A percentile compares a stretch with the other conserved stretches of the same genome.
Conservation (phyloP, 1,139 yeast genomes). For the Blastobotrys serpentis region DNA sequence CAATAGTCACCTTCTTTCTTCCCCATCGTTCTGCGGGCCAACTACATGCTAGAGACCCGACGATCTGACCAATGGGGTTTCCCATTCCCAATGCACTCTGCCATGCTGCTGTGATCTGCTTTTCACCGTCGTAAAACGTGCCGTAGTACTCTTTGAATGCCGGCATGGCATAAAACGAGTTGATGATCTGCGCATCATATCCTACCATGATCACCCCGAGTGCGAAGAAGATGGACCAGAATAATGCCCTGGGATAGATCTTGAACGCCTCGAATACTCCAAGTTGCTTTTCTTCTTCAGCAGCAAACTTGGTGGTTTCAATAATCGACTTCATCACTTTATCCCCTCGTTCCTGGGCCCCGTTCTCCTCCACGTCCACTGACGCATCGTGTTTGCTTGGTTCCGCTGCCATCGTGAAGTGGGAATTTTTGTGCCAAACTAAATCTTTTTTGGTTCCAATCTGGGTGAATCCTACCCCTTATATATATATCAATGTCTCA, state of each 20-base stretch:
- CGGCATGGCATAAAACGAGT: constrained; percentile 45
- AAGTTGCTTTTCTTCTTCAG: constrained; percentile 24
- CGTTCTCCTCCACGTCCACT: background rate
- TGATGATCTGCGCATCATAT: constrained; percentile 45
- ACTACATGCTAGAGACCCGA: constrained; percentile 27
- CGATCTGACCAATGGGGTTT: constrained; percentile 29
- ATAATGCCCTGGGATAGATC: constrained; percentile 42
- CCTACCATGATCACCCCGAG: constrained; percentile 50
- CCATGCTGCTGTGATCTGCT: constrained; percentile 42
- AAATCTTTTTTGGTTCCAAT: too few relatives aligned
- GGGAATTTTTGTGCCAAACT: too few relatives aligned
- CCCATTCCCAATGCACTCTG: constrained; percentile 31
- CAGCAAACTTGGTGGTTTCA: constrained; percentile 15
- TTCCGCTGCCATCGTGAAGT: background rate
- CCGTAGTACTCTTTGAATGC: constrained; percentile 46
- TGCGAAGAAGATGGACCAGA: constrained; percentile 48
- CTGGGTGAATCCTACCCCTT: background rate
- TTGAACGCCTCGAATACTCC: constrained; percentile 25
- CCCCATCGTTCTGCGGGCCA: constrained; percentile 47
- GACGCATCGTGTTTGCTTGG: background rate
- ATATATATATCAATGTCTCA: background rate
- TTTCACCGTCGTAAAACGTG: constrained; percentile 34
- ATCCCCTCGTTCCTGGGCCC: background rate
- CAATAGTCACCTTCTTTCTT: constrained; percentile 47
- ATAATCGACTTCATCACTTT: constrained; percentile 1